phyloP scores from a whole-genome alignment of 2,329 filamentous ascomycete species.

The Colletotrichum neosansevieriae region DNA sequence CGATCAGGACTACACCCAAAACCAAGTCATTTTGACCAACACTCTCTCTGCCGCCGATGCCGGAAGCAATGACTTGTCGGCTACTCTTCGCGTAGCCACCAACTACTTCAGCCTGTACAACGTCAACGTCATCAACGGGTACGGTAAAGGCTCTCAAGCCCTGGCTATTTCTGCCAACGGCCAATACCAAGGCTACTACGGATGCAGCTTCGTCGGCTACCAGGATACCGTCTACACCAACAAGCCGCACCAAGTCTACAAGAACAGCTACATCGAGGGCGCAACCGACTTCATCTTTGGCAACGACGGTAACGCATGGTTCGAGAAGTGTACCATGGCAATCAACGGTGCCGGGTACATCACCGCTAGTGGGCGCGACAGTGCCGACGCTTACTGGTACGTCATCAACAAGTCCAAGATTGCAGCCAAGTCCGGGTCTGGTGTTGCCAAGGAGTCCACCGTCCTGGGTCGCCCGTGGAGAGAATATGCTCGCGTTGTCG shows the following conservation, averaged over 20 bases:
- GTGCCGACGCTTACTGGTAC: slow-evolving; percentile 56
- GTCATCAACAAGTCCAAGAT: slow-evolving; percentile 60
- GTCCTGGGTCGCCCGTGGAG: slow-evolving; percentile 64
- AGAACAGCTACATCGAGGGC: slow-evolving; percentile 57
- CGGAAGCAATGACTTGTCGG: slow-evolving; percentile 65
- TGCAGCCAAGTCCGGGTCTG: slow-evolving; percentile 52
- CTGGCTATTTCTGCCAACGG: slow-evolving; percentile 61
- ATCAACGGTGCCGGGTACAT: slow-evolving; percentile 53
- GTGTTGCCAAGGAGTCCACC: slow-evolving; percentile 53
- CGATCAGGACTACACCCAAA: slow-evolving; percentile 63
- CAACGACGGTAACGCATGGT: slow-evolving; percentile 57
- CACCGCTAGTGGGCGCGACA: slow-evolving; percentile 58
- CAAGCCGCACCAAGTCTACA: slow-evolving; percentile 60
- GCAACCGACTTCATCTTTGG: slow-evolving; percentile 65
- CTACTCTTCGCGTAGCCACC: slow-evolving; percentile 59
- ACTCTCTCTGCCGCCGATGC: slow-evolving; percentile 55
- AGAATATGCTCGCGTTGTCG: slow-evolving; percentile 59
- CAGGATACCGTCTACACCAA: slow-evolving; percentile 65
- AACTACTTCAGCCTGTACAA: slow-evolving; percentile 72
- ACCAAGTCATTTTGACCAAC: slow-evolving; percentile 66
- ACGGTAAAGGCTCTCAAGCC: slow-evolving; percentile 61
- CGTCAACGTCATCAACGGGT: slow-evolving; percentile 63
- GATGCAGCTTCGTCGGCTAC: slow-evolving; percentile 58
- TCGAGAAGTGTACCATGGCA: slow-evolving; percentile 55
- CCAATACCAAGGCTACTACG: slow-evolving; percentile 61